phyloP scores from a whole-genome alignment of 1,284 basidiomycete species.

The Ceratobasidium sp. region DNA sequence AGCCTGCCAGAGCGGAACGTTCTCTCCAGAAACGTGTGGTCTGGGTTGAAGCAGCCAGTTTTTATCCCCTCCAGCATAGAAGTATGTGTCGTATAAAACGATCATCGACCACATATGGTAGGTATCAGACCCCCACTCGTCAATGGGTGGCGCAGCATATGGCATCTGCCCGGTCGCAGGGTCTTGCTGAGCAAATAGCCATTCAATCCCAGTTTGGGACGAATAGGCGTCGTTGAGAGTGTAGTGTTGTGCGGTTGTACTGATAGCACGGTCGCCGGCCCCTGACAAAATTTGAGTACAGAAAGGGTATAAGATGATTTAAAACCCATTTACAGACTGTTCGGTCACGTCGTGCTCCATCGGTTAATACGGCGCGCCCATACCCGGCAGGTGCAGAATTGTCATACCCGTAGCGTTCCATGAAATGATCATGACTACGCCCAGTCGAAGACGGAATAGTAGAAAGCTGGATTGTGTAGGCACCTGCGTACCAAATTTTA shows the following conservation, averaged over 20 bases:
- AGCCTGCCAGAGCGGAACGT: slow-evolving; percentile 29
- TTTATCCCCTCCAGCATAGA: slow-evolving; percentile 33
- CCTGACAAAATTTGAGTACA: slow-evolving; percentile 3
- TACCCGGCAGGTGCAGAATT: slow-evolving; percentile 29
- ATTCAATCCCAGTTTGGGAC: slow-evolving; percentile 38
- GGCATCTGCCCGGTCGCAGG: slow-evolving; percentile 38
- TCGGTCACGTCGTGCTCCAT: slow-evolving; percentile 36
- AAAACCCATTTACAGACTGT: slow-evolving; percentile 26
- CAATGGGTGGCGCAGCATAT: slow-evolving; percentile 37
- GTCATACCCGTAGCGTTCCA: slow-evolving; percentile 39
- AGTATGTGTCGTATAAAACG: slow-evolving; percentile 38
- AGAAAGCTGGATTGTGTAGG: slow-evolving; percentile 42
- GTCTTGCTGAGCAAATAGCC: slow-evolving; percentile 42
- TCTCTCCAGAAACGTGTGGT: slow-evolving; percentile 22
- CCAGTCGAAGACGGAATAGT: slow-evolving; percentile 42
- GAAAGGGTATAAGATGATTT: not conserved
- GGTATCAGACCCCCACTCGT: slow-evolving; percentile 43
- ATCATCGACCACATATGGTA: slow-evolving; percentile 44
- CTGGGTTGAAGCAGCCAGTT: slow-evolving; percentile 26
- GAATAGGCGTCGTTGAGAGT: slow-evolving; percentile 37
- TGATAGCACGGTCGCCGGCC: slow-evolving; percentile 44
- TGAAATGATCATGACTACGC: slow-evolving; percentile 39
- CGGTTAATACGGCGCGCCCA: slow-evolving; percentile 32
- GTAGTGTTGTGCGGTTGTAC: slow-evolving; percentile 40
- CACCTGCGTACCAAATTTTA: slow-evolving; percentile 40